Evolutionary conservation across 176 grass and related monocot genomes (phyloP), one percentile per base, ranked within the genome.

Genomic region (Eleusine coracana): DNA sequence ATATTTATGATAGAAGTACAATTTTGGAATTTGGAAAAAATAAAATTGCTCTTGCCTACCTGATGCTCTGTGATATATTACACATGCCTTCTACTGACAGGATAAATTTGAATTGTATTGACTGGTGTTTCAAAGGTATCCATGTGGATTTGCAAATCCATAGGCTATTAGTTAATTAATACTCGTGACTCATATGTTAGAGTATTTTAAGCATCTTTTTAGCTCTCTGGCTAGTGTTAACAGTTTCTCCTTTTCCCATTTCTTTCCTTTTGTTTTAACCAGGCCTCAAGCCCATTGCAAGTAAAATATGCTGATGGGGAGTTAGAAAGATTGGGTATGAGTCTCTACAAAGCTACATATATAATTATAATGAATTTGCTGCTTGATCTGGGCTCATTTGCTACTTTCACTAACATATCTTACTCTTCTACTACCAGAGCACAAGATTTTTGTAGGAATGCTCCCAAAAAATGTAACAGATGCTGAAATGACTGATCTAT

Each of bases 241-340:
- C 4, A 17, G 41, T 38, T 88, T 44, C 68, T n/a, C 8, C 2
- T 79, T 55, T 52, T 65, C 62, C 9, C 36, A 4, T 71, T 20
- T 73, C 71, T 55, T 83, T 16, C 41, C 6, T 68, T 9, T 12
- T 36, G 3, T 71, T 71, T 64, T 17, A 54, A 85, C 45, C 68
- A 99, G 97, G 97, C 93, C 58, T 88, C 97, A 82, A 96, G 97
- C 75, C 97, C 97, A 75, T 84, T 99, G 78, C 97, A 99, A 94
- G 97, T 99, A 72, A 99, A 99, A 89, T 99, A 99, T 89, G 97
- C 97, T 0, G 91, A 99, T 79, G 97, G 97, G 23, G 97, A 99
- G 83, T 77, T 96, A 75, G 93, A 99, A 94, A 94, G 97, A 92
- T 79, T 99, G 89, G 97, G 97, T 96, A 91, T 54, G 73, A 61